Evolutionary conservation across 2,329 filamentous ascomycete species (phyloP), one percentile per base, ranked within the genome.

Genomic region (Tolypocladium tropicale): DNA sequence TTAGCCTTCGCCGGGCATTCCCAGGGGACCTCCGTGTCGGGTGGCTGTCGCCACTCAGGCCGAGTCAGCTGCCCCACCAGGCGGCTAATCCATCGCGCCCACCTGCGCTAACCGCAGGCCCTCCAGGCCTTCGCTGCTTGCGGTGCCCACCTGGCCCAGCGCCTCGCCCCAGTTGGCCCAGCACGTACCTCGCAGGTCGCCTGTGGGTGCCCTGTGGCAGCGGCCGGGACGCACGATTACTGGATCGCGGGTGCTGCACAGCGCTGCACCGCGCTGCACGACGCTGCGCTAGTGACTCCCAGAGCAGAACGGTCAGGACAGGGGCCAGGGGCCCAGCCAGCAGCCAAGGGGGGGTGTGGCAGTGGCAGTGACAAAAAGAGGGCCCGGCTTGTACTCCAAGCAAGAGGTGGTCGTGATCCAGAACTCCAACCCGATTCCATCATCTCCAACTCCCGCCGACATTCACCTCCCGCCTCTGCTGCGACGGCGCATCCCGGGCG

Each of bases 21-120:
- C 33, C 50, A 52, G 50, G 33, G 50, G 21, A n/a, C 50, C 50
- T 53, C 36, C 14, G 14, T 21, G 34, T 41, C 51, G 51, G 43
- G 53, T 36, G 46, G 53, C n/a, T 28, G 11, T 55, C 55, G 65
- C 65, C 65, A 67, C 65, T 60, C 57, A 61, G 64, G 54, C 32
- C 55, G 37, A 68, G 66, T 68, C 67, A 69, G 65, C 63, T 67
- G 66, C 64, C 62, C 66, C 66, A 68, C 65, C 59, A 64, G 56
- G 63, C 58, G 60, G 58, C 60, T 61, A 59, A 56, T 55, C 58
- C 56, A 57, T 53, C 54, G 25, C 25, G 5, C 51, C 51, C 55
- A 50, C 48, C 56, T 54, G 32, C 41, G 49, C 55, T 53, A 53
- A 39, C 46, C 18, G 46, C 28, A 32, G 18, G 43, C 43, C 43